Evolutionary conservation across 768 basidiomycete species (phyloP).

Genomic region (Hypholoma fasciculare): DNA sequence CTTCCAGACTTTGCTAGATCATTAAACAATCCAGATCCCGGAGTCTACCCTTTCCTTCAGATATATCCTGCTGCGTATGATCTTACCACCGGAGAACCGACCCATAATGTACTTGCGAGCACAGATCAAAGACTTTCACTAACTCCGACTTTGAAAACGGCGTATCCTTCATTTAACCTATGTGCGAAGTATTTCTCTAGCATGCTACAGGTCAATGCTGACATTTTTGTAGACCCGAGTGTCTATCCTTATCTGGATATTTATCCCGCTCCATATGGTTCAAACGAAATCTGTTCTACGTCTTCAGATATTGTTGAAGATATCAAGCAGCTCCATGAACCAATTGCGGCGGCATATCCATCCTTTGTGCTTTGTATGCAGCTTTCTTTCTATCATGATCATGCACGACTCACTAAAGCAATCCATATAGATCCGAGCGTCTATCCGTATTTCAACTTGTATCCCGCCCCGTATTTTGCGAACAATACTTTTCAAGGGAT

Average conservation of each 20-base stretch:
- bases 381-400: not conserved
- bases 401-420: not conserved
- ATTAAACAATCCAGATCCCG: not conserved
- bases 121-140: not conserved
- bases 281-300: too few species aligned
- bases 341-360: not conserved
- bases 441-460: constrained; percentile 36
- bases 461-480: constrained; percentile 20
- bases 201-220: not conserved
- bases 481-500: not conserved
- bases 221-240: constrained; percentile 10
- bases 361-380: not conserved
- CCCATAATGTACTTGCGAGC: not conserved
- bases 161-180: constrained; percentile 36
- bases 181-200: constrained; percentile 24
- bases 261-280: constrained; percentile 11
- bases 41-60: not conserved
- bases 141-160: not conserved
- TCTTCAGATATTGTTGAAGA: too few species aligned
- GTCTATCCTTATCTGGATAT: constrained; percentile 15
- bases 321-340: not conserved
- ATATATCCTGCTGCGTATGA: not conserved
- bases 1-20: not conserved
- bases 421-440: constrained; percentile 31
- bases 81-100: not conserved